Conservation (phyloP, 2,329 filamentous ascomycete genomes). For the Cladosporium austrohemisphaericum region DNA sequence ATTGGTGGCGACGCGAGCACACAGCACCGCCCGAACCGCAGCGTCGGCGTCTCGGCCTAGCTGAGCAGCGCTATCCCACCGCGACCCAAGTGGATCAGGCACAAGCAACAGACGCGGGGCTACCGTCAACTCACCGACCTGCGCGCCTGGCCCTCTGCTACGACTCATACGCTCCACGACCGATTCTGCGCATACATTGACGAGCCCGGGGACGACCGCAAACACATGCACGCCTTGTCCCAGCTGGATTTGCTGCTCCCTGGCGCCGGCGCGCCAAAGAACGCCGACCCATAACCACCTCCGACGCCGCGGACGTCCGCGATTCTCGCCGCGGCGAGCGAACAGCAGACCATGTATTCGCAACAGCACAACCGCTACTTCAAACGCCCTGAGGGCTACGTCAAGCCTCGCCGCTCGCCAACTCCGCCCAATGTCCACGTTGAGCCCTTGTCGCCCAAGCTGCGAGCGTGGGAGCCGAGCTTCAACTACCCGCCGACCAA, state of each 20-base stretch:
- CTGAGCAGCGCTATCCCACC: no score
- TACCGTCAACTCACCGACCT: constrained; percentile 3
- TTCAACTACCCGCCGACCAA: constrained; percentile 34
- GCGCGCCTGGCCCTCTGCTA: constrained; percentile 2
- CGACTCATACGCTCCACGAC: constrained; percentile 6
- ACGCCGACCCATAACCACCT: constrained; percentile 9
- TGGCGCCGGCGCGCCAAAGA: constrained; percentile 7
- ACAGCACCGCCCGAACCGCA: no score
- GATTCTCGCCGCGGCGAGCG: constrained; percentile 1
- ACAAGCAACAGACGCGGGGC: no score
- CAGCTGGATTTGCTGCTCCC: not conserved
- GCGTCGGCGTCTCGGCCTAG: no score
- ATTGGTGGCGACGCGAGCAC: no score
- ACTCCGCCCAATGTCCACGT: constrained; percentile 32
- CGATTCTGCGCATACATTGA: not conserved
- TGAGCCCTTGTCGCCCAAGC: constrained; percentile 35
- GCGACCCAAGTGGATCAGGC: not conserved
- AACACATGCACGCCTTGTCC: constrained; percentile 1
- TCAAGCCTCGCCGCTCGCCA: constrained; percentile 26
- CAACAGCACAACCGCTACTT: constrained; percentile 27
- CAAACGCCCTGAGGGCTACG: constrained; percentile 23
- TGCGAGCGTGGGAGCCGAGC: constrained; percentile 30
- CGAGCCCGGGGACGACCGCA: not conserved
- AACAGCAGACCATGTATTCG: constrained; percentile 2
- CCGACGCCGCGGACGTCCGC: not conserved